Evolutionary conservation across 139 green algal genomes (phyloP), one percentile per base, ranked within the genome.

Genomic region (Tetraselmis striata): DNA sequence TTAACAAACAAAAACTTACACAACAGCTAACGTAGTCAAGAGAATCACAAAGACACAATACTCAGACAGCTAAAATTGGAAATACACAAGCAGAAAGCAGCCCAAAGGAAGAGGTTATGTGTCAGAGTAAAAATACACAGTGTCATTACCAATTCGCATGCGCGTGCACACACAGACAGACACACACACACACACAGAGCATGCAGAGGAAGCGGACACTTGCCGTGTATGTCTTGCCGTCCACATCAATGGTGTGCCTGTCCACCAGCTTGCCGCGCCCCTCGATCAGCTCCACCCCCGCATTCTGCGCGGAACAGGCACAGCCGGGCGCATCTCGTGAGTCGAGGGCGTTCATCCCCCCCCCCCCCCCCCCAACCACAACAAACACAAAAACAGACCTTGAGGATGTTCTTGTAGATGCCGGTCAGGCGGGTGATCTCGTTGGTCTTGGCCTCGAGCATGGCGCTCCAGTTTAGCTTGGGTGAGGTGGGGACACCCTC

Each of bases 391-490:
- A 85, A 83, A 24, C 89, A 79, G 11, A 92, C 91, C 28, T 85
- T 86, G 2, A 98, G 87, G 1, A 95, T 95, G 83, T 92, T 94
- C 80, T 92, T 92, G 87, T 99, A 99, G 1, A 98, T 93, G 26
- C 84, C 83, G 85, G 97, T 98, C 1, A 99, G 90, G 0, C 97
- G 89, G 77, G 90, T 80, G 25, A 99, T 86, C 88, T 99, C 97
- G 80, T 67, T 67, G 45, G 45, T 67, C 45, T 67, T 67, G 45
- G 45, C 45, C 45, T 67, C 45, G 11, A 67, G 45, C 45, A 67
- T 67, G 11, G 5, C 18, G 45, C 11, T 5, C 45, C 45, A 67
- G 45, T 67, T 67, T 18, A 67, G 18, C 45, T 67, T 18, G 45
- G 45, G 45, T 0, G 77, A 81, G 22, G 91, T 87, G 29, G 79